Conservation (phyloP, 176 grass and related monocot species). For the Zoysia pacifica region DNA sequence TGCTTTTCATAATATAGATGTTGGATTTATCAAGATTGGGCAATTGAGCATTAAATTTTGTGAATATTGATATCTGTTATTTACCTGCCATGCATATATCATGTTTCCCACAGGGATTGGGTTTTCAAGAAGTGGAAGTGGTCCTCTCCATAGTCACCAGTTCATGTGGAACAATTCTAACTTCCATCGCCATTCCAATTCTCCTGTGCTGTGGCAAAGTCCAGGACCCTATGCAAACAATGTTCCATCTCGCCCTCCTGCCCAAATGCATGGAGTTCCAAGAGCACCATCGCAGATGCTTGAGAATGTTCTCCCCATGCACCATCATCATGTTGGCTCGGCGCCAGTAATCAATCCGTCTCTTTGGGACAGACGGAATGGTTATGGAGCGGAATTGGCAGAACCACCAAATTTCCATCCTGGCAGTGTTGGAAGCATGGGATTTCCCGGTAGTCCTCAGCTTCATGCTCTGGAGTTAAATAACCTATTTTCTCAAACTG, state of each 20-base stretch:
- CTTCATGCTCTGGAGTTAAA: conserved; percentile 66
- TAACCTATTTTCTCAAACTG: conserved; percentile 59
- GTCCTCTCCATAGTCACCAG: conserved; percentile 56
- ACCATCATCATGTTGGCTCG: conserved; percentile 78
- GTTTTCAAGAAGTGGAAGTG: conserved; percentile 75
- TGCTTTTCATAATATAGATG: not conserved
- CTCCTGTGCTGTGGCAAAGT: conserved; percentile 63
- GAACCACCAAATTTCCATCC: conserved; percentile 59
- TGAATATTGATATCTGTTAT: conserved; percentile 19
- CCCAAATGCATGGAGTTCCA: conserved; percentile 63
- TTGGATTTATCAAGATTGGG: conserved; percentile 17
- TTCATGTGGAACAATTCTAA: conserved; percentile 79
- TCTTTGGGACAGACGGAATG: conserved; percentile 63
- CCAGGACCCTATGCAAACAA: conserved; percentile 55
- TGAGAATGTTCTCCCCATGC: conserved; percentile 52
- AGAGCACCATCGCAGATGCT: conserved; percentile 71
- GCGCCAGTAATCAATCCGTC: conserved; percentile 71
- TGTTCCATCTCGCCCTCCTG: conserved; percentile 47
- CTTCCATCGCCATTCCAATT: conserved; percentile 45
- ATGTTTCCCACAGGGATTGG: conserved; percentile 54
- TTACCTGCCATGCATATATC: conserved; percentile 28
- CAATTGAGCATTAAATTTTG: not conserved
- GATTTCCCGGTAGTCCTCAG: conserved; percentile 75
- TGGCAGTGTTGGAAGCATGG: conserved; percentile 70
- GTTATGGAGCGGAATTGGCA: conserved; percentile 52